Base-by-base conservation (phyloP, 345 rosid genomes). In the Hypericum perforatum region DNA sequence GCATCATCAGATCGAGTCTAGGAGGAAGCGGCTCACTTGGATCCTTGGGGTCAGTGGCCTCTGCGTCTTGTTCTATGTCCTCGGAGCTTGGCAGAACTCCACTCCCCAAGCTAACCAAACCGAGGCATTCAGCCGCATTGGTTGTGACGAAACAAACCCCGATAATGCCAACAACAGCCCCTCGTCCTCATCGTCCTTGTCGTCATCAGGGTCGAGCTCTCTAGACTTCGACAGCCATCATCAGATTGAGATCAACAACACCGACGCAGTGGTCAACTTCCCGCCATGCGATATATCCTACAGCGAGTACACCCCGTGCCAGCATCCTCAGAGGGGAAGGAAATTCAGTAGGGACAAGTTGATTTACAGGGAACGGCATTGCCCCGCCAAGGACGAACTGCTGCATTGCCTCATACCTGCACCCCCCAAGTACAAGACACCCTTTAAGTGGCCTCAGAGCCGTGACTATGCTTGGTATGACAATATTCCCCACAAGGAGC, bases 381-480 rank as follows among this genome's bases (percentile, higher is more conserved):
- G 98, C 52, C 98, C 98, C 5, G 14, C 62, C 2, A 75, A 84
- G 66, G 82, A 83, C 12, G 96, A 92, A 43, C 72, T 85, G 37
- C 74, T 83, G 0, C 72, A 49, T 32, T 92, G 98, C 67, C 58
- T 92, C 44, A 85, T 92, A 10, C 96, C 98, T 16, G 85, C 98
- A 43, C 98, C 98, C 3, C 95, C 98, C 22, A 84, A 80, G 45
- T 92, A 92, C 69, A 92, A 82, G 80, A 80, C 88, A 41, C 98
- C 98, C 6, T 78, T 92, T 65, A 85, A 85, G 65, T 92, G 98
- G 98, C 96, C 98, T 11, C 89, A 82, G 60, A 88, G 98, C 68
- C 78, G 95, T 54, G 98, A 92, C 75, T 80, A 78, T 61, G 94
- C 96, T 41, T 92, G 98, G 98, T 92, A 78, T 47, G 90, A 79